These are phyloP conservation scores for Reutealis trisperma DNA, from an alignment of 345 rosid genomes.

Conservation along the genomic window DNA sequence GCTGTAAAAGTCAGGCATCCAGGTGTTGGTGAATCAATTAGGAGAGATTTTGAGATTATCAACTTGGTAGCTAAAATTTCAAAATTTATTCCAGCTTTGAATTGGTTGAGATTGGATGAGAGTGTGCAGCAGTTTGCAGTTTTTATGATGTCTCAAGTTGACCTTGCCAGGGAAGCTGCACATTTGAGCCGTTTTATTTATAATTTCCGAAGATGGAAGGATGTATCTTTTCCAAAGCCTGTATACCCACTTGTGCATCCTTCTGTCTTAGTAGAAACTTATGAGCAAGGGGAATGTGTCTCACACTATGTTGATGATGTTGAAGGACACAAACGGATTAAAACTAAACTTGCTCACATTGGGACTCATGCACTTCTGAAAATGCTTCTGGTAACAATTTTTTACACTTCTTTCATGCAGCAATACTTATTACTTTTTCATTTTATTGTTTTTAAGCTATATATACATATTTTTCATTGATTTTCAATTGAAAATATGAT, in stretches of 20 bases:
- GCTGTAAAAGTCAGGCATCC: slow-evolving; percentile 99
- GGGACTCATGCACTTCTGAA: slow-evolving; percentile 97
- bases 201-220: slow-evolving; percentile 87
- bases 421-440: neutral
- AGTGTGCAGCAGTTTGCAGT: slow-evolving; percentile 93
- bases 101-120: slow-evolving; percentile 96
- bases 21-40: slow-evolving; percentile 87
- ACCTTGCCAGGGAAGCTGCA: slow-evolving; percentile 99
- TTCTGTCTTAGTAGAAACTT: slow-evolving; percentile 90
- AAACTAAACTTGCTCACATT: slow-evolving; percentile 85
- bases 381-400: slow-evolving; percentile 82
- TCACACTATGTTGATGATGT: slow-evolving; percentile 79
- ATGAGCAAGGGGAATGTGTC: slow-evolving; percentile 93
- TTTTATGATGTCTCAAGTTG: slow-evolving; percentile 98
- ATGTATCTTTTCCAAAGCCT: slow-evolving; percentile 98
- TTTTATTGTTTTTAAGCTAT: neutral
- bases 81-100: slow-evolving; percentile 67
- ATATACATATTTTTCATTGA: neutral
- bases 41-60: slow-evolving; percentile 81
- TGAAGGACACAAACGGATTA: slow-evolving; percentile 62
- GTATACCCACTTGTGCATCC: slow-evolving; percentile 96
- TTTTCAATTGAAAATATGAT: slow-evolving; percentile 2
- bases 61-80: slow-evolving; percentile 73
- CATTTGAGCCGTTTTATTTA: slow-evolving; percentile 90
- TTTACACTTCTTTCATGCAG: neutral